These are phyloP conservation scores for Geosmithia flava DNA, from an alignment of 2,329 filamentous ascomycete species.

Conservation along the genomic window DNA sequence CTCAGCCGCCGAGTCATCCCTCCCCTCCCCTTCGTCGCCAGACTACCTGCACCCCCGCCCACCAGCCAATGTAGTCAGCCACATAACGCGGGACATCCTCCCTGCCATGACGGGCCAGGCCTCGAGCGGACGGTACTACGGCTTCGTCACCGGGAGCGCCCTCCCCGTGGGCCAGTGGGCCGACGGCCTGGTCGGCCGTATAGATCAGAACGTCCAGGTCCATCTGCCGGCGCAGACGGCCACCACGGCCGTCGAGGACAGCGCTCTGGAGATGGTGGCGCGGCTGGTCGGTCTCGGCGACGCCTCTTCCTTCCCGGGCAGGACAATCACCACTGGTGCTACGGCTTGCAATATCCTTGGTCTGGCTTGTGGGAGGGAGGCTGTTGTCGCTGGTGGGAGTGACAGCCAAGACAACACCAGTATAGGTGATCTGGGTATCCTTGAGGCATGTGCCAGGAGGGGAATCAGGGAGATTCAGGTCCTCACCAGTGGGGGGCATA, in stretches of 20 bases:
- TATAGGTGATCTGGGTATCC: constrained; percentile 60
- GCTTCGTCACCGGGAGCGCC: constrained; percentile 75
- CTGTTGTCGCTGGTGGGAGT: constrained; percentile 27
- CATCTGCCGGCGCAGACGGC: constrained; percentile 68
- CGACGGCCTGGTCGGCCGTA: constrained; percentile 68
- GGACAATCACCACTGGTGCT: constrained; percentile 45
- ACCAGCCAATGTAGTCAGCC: constrained; percentile 17
- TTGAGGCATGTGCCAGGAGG: constrained; percentile 51
- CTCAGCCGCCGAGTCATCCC: constrained; percentile 21
- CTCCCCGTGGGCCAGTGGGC: constrained; percentile 71
- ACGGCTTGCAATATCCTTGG: constrained; percentile 78
- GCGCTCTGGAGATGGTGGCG: constrained; percentile 56
- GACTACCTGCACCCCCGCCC: constrained; percentile 18
- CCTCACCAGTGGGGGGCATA: constrained; percentile 72
- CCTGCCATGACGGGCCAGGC: constrained; percentile 56
- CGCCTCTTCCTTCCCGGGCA: constrained; percentile 42
- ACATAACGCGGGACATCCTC: constrained; percentile 33
- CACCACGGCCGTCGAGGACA: constrained; percentile 64
- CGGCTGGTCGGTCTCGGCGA: constrained; percentile 51
- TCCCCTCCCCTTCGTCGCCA: constrained; percentile 18
- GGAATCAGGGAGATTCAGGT: constrained; percentile 60
- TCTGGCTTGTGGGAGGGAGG: constrained; percentile 53
- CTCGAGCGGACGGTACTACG: constrained; percentile 62
- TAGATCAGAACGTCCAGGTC: constrained; percentile 77
- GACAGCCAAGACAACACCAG: constrained; percentile 17